Conservation (phyloP, 495 filamentous ascomycete species). For the Trichoderma erinaceum region DNA sequence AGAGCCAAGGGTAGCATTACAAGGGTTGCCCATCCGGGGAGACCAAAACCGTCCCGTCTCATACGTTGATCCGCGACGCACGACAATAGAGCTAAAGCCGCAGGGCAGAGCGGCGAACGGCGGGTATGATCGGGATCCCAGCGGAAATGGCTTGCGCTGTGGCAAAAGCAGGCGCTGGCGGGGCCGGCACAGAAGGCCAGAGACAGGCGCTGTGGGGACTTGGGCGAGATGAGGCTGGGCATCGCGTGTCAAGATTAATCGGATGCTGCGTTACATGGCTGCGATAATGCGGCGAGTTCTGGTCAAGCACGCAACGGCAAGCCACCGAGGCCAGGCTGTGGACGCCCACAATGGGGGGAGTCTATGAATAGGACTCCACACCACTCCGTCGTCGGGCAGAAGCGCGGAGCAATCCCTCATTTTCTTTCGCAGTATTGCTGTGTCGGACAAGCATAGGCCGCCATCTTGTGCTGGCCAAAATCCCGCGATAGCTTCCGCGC, state of each 20-base stretch:
- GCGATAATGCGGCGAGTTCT: background rate
- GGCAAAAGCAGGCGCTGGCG: background rate
- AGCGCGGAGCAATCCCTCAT: background rate
- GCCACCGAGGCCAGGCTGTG: background rate
- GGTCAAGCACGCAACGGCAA: background rate
- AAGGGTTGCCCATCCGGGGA: conserved; percentile 2
- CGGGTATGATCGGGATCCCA: conserved; percentile 9
- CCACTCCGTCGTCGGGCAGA: conserved; percentile 1
- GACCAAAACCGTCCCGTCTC: background rate
- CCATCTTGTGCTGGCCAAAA: background rate
- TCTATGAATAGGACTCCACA: background rate
- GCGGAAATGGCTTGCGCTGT: conserved; percentile 13
- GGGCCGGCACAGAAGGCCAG: background rate
- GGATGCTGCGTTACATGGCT: conserved; percentile 1
- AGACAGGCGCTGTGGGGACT: background rate
- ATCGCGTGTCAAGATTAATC: background rate
- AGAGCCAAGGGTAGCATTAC: background rate
- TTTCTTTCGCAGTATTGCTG: background rate
- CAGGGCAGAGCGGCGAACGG: background rate
- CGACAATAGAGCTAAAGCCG: background rate
- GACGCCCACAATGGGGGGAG: background rate
- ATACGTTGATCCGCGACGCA: background rate
- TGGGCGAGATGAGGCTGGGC: conserved; percentile 1
- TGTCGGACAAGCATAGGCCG: too few species aligned
- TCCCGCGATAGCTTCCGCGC: background rate